Base-by-base conservation (phyloP, 2,329 filamentous ascomycete species). In the Lasiodiplodia hormozganensis region DNA sequence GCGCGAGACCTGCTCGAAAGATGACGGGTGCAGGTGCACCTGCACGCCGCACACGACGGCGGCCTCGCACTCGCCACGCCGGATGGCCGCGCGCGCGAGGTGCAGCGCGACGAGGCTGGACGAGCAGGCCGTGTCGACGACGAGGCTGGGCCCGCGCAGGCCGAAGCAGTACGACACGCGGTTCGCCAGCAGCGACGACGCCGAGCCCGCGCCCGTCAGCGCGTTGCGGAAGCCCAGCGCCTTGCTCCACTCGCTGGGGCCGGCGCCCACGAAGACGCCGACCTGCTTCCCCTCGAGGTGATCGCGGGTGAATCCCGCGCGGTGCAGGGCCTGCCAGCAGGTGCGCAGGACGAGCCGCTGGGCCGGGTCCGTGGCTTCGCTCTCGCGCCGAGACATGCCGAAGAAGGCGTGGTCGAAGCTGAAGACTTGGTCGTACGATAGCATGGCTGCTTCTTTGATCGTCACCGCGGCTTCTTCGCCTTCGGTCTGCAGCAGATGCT, bases 61-160 rank as follows among this genome's bases (percentile, higher is more conserved):
- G 3, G 68, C 34, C 43, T 40, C 25, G 18, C 69, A 65, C 25
- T 71, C 69, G 23, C 65, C 51, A 31, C 49, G 62, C 2, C 65
- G 69, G 71, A 52, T 66, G 70, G 1, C 73, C 38, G 76, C 73
- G 64, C 74, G 75, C 6, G 74, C 76, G 14, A 70, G 68, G 53
- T 78, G 74, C 6, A 77, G 28, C 0, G 74, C 75, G 1, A 74
- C 71, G 28, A 78, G 64, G 31, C 67, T 71, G 14, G 72, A 73
- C 11, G 75, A 77, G 54, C 76, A 78, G 2, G 76, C 76, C 4
- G 76, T 77, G 51, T 78, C 76, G 1, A 78, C 57, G 0, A 75
- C 76, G 12, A 74, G 70, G 31, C 72, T 74, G 5, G 76, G 76
- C 7, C 76, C 76, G 14, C 72, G 68, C 0, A 74, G 62, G 47